phyloP scores from a whole-genome alignment of 2,329 filamentous ascomycete species.

The Epichloe scottii region DNA sequence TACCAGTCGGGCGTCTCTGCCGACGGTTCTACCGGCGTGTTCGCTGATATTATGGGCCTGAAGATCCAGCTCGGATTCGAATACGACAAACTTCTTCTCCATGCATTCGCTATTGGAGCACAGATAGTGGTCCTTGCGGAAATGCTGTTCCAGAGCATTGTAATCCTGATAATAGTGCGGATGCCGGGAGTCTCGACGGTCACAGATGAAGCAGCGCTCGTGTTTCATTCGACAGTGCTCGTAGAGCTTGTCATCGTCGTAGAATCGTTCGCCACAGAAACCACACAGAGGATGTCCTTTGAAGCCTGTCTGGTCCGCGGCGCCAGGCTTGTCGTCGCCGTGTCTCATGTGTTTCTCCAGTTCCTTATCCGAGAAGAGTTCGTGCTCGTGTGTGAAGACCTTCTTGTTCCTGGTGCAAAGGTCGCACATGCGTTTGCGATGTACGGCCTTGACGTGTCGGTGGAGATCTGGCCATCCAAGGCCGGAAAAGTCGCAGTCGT shows the following conservation, averaged over 20 bases:
- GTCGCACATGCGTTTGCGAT: slow-evolving; percentile 85
- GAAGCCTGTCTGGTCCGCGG: slow-evolving; percentile 87
- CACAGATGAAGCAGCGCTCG: slow-evolving; percentile 90
- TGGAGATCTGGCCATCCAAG: slow-evolving; percentile 46
- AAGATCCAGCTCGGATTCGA: slow-evolving; percentile 85
- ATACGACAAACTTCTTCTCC: slow-evolving; percentile 97
- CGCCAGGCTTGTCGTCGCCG: slow-evolving; percentile 83
- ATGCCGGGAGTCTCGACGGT: slow-evolving; percentile 53
- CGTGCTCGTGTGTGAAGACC: slow-evolving; percentile 95
- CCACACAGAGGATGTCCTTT: slow-evolving; percentile 89
- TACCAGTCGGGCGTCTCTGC: slow-evolving; percentile 72
- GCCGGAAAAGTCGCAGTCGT: slow-evolving; percentile 68
- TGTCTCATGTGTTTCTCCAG: slow-evolving; percentile 78
- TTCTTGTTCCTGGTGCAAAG: slow-evolving; percentile 90
- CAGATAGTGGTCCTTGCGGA: slow-evolving; percentile 73
- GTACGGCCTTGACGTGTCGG: slow-evolving; percentile 68
- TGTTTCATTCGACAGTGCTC: slow-evolving; percentile 88
- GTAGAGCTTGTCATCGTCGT: slow-evolving; percentile 90
- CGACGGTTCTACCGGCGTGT: slow-evolving; percentile 75
- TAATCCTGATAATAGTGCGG: slow-evolving; percentile 92
- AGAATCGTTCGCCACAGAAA: slow-evolving; percentile 87
- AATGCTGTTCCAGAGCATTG: slow-evolving; percentile 73
- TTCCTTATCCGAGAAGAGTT: slow-evolving; percentile 72
- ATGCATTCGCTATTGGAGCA: slow-evolving; percentile 78
- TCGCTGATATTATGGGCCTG: slow-evolving; percentile 83